Evolutionary conservation across 805 yeast species (phyloP).

Genomic region (Yamadazyma insecticola): DNA sequence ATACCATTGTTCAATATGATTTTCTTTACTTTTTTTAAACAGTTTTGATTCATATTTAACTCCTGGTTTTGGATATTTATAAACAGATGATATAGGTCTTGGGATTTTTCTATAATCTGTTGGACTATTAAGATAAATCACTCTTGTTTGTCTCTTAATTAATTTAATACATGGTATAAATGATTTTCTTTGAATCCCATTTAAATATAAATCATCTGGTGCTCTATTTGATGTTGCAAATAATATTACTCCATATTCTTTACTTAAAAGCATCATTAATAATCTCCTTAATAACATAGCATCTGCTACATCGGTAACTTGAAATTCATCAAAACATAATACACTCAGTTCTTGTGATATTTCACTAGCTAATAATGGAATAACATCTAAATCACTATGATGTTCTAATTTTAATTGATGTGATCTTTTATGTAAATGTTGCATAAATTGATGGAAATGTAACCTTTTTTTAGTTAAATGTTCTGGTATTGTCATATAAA

Average conservation of each 20-base stretch:
- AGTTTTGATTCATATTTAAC: slow-evolving; percentile 48
- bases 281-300: slow-evolving; percentile 90
- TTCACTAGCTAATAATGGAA: slow-evolving; percentile 80
- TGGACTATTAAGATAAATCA: slow-evolving; percentile 79
- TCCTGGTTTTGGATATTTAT: slow-evolving; percentile 68
- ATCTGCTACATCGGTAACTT: slow-evolving; percentile 97
- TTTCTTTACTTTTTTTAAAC: slow-evolving; percentile 46
- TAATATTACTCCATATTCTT: slow-evolving; percentile 75
- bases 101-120: slow-evolving; percentile 91
- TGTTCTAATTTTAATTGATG: slow-evolving; percentile 68
- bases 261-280: slow-evolving; percentile 58
- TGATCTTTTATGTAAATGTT: slow-evolving; percentile 79
- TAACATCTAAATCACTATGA: slow-evolving; percentile 64
- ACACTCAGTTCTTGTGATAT: slow-evolving; percentile 73
- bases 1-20: slow-evolving; percentile 77
- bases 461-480: slow-evolving; percentile 75
- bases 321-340: slow-evolving; percentile 94
- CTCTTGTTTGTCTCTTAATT: slow-evolving; percentile 68
- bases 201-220: slow-evolving; percentile 88
- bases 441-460: slow-evolving; percentile 98
- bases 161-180: slow-evolving; percentile 89
- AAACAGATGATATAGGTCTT: slow-evolving; percentile 75
- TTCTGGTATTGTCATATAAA: slow-evolving; percentile 76
- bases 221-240: slow-evolving; percentile 95
- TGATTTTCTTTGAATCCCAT: slow-evolving; percentile 89